Base-by-base conservation (phyloP, 2,329 filamentous ascomycete species). In the Lachnellula willkommii region DNA sequence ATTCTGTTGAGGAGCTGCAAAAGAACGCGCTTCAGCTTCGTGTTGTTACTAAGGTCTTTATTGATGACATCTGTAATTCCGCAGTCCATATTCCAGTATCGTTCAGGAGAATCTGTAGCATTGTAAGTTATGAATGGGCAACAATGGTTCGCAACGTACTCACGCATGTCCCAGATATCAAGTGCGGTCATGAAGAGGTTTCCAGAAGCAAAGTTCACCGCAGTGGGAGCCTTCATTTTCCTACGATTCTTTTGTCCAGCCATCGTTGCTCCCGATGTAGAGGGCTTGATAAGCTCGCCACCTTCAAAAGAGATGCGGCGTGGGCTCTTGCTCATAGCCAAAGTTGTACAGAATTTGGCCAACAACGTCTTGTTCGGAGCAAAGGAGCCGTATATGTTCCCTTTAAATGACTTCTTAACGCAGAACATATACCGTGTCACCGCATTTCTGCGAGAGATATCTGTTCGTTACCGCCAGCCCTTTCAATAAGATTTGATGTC, bases 351-450 rank as follows among this genome's bases (percentile, higher is more conserved):
- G 63, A 88, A 87, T 64, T 73, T 88, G 37, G 85, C 85, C 37
- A 88, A 88, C 64, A 88, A 88, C 56, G 84, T 88, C 28, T 74
- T 88, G 1, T 88, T 88, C 62, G 85, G 85, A 4, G 83, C 83
- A 36, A 88, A 88, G 68, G 85, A 88, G 66, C 82, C 83, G 3
- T 88, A 87, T 65, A 88, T 88, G 85, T 85, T 83, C 59, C 83
- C 85, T 1, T 71, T 88, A 22, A 88, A 88, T 65, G 79, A 85
- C 56, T 88, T 88, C 58, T 70, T 88, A 22, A 82, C 83, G 0
- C 77, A 85, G 60, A 85, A 88, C 61, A 88, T 88, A 51, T 86
- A 85, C 66, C 74, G 78, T 36, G 82, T 88, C 15, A 88, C 84
- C 2, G 81, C 79, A 0, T 88, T 88, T 63, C 70, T 88, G 28